Evolutionary conservation across 225 moss, liverwort and hornwort genomes (phyloP).

Genomic region (Antitrichia curtipendula): DNA sequence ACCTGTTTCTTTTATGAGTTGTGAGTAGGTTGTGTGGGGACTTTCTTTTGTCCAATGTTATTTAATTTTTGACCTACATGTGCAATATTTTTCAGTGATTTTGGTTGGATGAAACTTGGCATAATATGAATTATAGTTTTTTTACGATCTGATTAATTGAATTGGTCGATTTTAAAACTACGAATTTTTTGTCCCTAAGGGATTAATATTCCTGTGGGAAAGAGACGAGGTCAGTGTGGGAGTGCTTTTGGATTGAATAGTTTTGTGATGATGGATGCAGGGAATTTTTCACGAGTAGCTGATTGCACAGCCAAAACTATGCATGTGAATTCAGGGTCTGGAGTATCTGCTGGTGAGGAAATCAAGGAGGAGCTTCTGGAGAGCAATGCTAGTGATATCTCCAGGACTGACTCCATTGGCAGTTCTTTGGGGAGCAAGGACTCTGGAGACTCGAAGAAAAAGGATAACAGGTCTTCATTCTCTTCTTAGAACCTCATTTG

Average conservation of each 20-base stretch:
- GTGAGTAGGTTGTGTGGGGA: background rate
- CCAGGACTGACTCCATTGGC: background rate
- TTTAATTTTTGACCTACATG: background rate
- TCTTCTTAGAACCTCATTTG: background rate
- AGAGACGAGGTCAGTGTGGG: background rate
- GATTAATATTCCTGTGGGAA: background rate
- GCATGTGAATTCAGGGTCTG: background rate
- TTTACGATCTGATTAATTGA: background rate
- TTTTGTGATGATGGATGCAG: background rate
- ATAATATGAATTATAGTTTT: background rate
- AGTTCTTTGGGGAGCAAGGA: background rate
- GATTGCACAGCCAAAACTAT: background rate
- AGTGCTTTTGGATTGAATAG: background rate
- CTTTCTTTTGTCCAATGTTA: background rate
- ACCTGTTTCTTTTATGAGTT: background rate
- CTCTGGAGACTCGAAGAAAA: background rate
- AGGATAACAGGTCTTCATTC: background rate
- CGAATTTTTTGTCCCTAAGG: too few relatives aligned
- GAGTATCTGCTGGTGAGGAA: conserved; percentile 2
- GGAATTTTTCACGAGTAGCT: background rate
- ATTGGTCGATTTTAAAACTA: background rate
- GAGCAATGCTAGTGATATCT: background rate
- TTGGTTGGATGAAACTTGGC: background rate
- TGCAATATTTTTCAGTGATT: background rate
- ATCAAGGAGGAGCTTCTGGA: conserved; percentile 10